Evolutionary conservation across 192 early-diverging fungal genomes (phyloP).

Genomic region (Linnemannia elongata): DNA sequence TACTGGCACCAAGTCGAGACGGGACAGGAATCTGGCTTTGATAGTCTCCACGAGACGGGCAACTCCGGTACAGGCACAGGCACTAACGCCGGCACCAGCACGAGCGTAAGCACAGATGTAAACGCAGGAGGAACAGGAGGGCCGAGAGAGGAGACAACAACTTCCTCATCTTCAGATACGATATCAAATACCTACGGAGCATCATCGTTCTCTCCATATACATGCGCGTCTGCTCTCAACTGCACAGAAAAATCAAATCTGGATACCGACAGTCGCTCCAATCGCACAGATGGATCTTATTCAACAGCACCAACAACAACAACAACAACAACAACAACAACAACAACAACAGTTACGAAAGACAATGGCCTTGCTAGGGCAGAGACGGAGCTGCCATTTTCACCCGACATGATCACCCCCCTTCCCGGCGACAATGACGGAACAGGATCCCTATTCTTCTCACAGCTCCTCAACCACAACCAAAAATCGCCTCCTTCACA

Average conservation of each 20-base stretch:
- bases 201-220: not conserved
- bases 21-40: not conserved
- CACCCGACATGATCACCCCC: not conserved
- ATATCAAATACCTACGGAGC: not conserved
- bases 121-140: not conserved
- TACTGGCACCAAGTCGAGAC: slow-evolving; percentile 27
- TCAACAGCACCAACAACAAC: not conserved
- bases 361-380: not conserved
- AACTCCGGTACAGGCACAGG: not conserved
- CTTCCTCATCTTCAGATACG: not conserved
- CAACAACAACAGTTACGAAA: not conserved
- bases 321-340: not conserved
- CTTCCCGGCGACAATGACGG: slow-evolving; percentile 13
- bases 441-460: slow-evolving; percentile 22
- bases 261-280: not conserved
- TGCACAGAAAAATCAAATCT: not conserved
- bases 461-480: slow-evolving; percentile 35
- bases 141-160: not conserved
- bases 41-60: not conserved
- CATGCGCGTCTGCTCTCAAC: not conserved
- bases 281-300: not conserved
- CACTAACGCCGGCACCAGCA: no score
- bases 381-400: not conserved
- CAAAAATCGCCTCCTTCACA: not conserved
- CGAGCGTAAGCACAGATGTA: not conserved